Percentiles rank a stretch among this genome's conserved stretches.
These are phyloP conservation scores for Calycina herbarum DNA, from an alignment of 2,329 filamentous ascomycete genomes.

Conservation along the genomic window DNA sequence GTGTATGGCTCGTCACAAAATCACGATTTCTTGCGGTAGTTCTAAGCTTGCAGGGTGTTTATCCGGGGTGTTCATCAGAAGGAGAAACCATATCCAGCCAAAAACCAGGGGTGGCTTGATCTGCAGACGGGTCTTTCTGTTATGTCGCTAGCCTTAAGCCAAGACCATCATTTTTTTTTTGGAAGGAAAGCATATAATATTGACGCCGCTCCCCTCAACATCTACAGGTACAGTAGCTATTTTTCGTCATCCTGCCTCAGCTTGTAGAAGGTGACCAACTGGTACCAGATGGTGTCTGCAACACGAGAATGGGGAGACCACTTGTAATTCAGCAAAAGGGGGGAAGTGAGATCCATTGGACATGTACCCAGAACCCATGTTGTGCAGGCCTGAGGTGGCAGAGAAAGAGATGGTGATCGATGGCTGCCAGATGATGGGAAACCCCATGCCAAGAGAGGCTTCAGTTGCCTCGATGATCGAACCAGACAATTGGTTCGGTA, in stretches of 20 bases:
- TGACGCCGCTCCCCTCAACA: not conserved
- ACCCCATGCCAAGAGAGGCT: not conserved
- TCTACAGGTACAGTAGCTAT: not conserved
- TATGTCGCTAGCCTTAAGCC: conserved; percentile 6
- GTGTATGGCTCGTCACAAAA: conserved; percentile 6
- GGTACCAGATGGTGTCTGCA: conserved; percentile 4
- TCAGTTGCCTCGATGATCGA: not conserved
- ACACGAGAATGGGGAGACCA: conserved; percentile 7
- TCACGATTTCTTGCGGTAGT: not conserved
- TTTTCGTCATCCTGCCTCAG: conserved; percentile 4
- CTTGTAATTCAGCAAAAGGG: conserved; percentile 1
- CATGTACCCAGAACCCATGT: not conserved
- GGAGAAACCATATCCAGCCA: conserved; percentile 3
- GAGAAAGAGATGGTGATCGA: not conserved
- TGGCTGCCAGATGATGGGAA: not conserved
- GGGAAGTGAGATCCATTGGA: not conserved
- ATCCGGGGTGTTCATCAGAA: conserved; percentile 3
- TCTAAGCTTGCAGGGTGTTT: not conserved
- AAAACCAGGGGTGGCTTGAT: conserved; percentile 5
- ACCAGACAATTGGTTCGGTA: not conserved
- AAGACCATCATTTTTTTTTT: not conserved
- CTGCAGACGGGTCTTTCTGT: not conserved
- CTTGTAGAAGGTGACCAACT: conserved; percentile 6
- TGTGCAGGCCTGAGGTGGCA: conserved; percentile 5
- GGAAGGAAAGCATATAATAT: not conserved